These are phyloP conservation scores for Pleurotus tuoliensis DNA, from an alignment of 768 basidiomycete genomes.

Conservation along the genomic window DNA sequence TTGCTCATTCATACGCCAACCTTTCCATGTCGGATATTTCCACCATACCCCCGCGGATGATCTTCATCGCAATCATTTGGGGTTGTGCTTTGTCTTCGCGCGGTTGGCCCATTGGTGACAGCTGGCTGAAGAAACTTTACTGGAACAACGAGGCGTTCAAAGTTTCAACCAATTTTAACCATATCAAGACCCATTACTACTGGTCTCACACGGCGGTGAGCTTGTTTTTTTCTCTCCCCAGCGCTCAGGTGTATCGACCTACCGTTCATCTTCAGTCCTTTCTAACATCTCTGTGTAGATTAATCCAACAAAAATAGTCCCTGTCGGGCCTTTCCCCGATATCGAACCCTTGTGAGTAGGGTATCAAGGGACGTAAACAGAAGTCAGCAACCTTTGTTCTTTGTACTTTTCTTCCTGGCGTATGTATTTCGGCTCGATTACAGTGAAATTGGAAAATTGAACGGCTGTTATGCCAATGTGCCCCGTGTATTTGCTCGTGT, in stretches of 20 bases:
- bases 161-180: constrained; percentile 82
- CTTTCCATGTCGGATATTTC: no score
- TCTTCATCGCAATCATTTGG: no score
- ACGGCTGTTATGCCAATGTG: no score
- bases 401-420: no score
- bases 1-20: no score
- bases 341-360: constrained; percentile 54
- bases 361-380: no score
- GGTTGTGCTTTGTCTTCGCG: neutral
- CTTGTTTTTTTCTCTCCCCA: neutral
- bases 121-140: constrained; percentile 86
- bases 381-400: no score
- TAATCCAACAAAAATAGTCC: constrained; percentile 76
- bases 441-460: no score
- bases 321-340: constrained; percentile 67
- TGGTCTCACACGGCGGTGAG: constrained; percentile 52
- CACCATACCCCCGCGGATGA: no score
- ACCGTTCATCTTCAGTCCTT: neutral
- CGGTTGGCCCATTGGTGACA: constrained; percentile 16
- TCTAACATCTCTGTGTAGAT: constrained; percentile 38
- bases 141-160: constrained; percentile 90
- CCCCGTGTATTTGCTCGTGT: no score
- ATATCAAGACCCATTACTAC: constrained; percentile 77
- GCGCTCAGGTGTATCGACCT: neutral
- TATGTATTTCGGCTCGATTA: no score